These are phyloP conservation scores for Aspergillus ochraceus DNA, from an alignment of 2,329 filamentous ascomycete species.

Conservation along the genomic window DNA sequence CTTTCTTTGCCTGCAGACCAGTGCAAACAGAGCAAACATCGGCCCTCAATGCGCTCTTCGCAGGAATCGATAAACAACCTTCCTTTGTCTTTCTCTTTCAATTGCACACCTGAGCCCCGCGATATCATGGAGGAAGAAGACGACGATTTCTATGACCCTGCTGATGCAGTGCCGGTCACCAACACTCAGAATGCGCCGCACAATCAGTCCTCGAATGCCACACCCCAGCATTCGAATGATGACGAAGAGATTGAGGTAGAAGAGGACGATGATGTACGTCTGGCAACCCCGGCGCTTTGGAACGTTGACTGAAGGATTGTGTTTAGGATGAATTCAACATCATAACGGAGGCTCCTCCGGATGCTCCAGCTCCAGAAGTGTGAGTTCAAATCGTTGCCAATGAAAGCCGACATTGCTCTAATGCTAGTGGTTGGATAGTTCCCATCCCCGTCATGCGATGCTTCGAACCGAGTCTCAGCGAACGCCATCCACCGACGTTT, in stretches of 20 bases:
- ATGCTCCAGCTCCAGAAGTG: constrained; percentile 39
- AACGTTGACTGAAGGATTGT: neutral
- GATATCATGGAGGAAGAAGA: constrained; percentile 48
- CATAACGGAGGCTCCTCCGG: constrained; percentile 49
- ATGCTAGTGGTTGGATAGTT: constrained; percentile 29
- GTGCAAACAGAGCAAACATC: constrained; percentile 26
- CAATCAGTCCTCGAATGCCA: constrained; percentile 26
- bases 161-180: constrained; percentile 34
- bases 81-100: constrained; percentile 4
- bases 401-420: constrained; percentile 1
- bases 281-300: neutral
- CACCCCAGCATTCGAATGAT: constrained; percentile 37
- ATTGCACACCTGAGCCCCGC: constrained; percentile 10
- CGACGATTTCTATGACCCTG: constrained; percentile 48
- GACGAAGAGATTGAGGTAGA: constrained; percentile 43
- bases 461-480: constrained; percentile 37
- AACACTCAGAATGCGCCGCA: constrained; percentile 31
- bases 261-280: constrained; percentile 36
- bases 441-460: constrained; percentile 39
- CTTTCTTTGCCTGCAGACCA: neutral
- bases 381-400: constrained; percentile 24
- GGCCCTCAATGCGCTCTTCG: constrained; percentile 14
- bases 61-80: constrained; percentile 20
- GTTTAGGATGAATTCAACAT: constrained; percentile 51
- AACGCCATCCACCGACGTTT: constrained; percentile 34